Evolutionary conservation across 352 stramenopile genomes (phyloP).

Genomic region (Albugo laibachii): DNA sequence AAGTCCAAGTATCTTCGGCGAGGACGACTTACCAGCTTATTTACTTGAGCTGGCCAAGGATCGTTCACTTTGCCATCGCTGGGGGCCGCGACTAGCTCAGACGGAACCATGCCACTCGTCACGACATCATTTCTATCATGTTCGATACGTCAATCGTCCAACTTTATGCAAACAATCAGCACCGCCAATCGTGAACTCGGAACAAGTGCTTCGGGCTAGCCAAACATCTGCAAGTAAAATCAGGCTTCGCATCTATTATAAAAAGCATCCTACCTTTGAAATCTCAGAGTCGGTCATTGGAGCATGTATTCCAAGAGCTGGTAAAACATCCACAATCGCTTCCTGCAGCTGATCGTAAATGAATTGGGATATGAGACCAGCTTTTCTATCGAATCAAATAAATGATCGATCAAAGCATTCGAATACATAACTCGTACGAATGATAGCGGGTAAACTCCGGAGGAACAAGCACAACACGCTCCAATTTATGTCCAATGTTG

Average conservation of each 20-base stretch:
- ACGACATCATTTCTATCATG: slow-evolving; percentile 84
- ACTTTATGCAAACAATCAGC: neutral
- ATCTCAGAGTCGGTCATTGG: slow-evolving; percentile 92
- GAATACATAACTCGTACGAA: slow-evolving; percentile 32
- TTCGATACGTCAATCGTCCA: neutral
- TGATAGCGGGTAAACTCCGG: slow-evolving; percentile 94
- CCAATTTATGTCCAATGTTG: slow-evolving; percentile 20
- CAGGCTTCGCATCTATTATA: neutral
- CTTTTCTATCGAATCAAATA: slow-evolving; percentile 21
- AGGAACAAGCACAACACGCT: slow-evolving; percentile 82
- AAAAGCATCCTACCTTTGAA: slow-evolving; percentile 18
- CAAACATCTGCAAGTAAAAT: slow-evolving; percentile 80
- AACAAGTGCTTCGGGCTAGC: slow-evolving; percentile 63
- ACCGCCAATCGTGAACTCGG: slow-evolving; percentile 92
- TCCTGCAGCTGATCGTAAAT: slow-evolving; percentile 86
- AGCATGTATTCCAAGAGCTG: slow-evolving; percentile 88
- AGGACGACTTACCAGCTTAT: slow-evolving; percentile 73
- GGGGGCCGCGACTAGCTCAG: slow-evolving; percentile 80
- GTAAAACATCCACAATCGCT: slow-evolving; percentile 79
- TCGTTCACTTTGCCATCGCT: slow-evolving; percentile 91
- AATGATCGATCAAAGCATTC: neutral
- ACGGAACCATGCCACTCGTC: slow-evolving; percentile 87
- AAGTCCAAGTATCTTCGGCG: neutral
- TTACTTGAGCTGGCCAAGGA: slow-evolving; percentile 91
- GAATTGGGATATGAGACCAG: slow-evolving; percentile 84